Evolutionary conservation across 148 eudicot species (phyloP), one percentile per base, ranked within the genome.

Genomic region (Chenopodium formosanum): DNA sequence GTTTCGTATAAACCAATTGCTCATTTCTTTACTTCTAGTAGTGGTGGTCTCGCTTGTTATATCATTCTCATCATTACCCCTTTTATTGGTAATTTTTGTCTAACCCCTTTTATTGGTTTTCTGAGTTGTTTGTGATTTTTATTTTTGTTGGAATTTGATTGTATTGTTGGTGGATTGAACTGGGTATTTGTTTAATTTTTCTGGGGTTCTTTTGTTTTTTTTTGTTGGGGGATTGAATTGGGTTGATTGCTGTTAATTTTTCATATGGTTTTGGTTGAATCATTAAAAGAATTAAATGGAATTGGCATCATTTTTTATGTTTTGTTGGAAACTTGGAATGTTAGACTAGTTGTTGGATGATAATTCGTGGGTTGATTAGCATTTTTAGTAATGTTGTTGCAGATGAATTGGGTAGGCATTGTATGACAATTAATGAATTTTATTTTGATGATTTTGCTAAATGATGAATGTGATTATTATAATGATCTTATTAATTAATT

Each of bases 1-100:
- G 93, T 94, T 16, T 80, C 93, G 22, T 88, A 86, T 69, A 86
- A 74, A 7, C 92, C 97, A 0, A 88, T 95, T 32, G 37, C 91
- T 11, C 74, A 68, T 9, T 95, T 93, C 87, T 89, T 95, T 32
- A 85, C 88, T 50, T 79, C 88, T 47, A 88, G 94, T 10, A 46
- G 64, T 12, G 91, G 88, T n/a, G 99, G 99, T 25, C 75, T 90
- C 27, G 93, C 86, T 73, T 87, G 92, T 40, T 95, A 87, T 70
- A 88, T 95, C 71, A 70, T 90, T 31, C 89, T 95, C 64, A 86
- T 95, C 80, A 84, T 95, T 82, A 75, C 87, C 56, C 97, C 97
- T 29, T 88, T 95, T 46, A 90, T 95, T 20, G 75, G 98, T 95
- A 88, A 32, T 8, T 40, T 56, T 48, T 34, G 44, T 12, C 58